phyloP scores from a whole-genome alignment of 768 basidiomycete species.

The Tylopilus sp. region DNA sequence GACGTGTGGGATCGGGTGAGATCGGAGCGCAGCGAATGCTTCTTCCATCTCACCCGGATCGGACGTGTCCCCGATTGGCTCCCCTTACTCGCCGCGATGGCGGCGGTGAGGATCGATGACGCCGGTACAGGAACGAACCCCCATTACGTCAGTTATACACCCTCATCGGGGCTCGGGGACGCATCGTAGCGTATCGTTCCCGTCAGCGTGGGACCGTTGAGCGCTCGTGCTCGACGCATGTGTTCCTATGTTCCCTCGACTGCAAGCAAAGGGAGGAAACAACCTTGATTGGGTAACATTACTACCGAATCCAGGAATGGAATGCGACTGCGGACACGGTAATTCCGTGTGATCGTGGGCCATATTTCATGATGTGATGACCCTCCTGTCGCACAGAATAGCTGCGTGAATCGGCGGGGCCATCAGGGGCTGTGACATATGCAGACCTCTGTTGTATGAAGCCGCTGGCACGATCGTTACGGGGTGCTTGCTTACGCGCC shows the following conservation, averaged over 20 bases:
- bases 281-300: slow-evolving; percentile 5
- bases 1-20: slow-evolving; percentile 19
- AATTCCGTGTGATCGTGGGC: slow-evolving; percentile 10
- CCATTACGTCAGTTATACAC: slow-evolving; percentile 21
- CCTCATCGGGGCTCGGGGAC: neutral
- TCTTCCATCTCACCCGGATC: neutral
- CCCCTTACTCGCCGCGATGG: neutral
- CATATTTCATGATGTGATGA: slow-evolving; percentile 11
- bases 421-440: slow-evolving; percentile 7
- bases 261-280: neutral
- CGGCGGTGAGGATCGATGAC: slow-evolving; percentile 28
- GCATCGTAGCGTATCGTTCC: neutral
- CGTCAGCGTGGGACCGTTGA: slow-evolving; percentile 16
- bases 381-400: neutral
- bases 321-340: slow-evolving; percentile 3
- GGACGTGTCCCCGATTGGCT: slow-evolving; percentile 8
- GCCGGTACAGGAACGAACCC: slow-evolving; percentile 21
- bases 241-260: neutral
- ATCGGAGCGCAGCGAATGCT: neutral
- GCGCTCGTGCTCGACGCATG: neutral
- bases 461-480: slow-evolving; percentile 5
- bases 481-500: neutral
- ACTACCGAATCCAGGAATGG: slow-evolving; percentile 12
- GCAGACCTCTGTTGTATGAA: slow-evolving; percentile 3
- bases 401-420: neutral